These are phyloP conservation scores for Gardenia jasminoides DNA, from an alignment of 257 asterid genomes.

Conservation along the genomic window DNA sequence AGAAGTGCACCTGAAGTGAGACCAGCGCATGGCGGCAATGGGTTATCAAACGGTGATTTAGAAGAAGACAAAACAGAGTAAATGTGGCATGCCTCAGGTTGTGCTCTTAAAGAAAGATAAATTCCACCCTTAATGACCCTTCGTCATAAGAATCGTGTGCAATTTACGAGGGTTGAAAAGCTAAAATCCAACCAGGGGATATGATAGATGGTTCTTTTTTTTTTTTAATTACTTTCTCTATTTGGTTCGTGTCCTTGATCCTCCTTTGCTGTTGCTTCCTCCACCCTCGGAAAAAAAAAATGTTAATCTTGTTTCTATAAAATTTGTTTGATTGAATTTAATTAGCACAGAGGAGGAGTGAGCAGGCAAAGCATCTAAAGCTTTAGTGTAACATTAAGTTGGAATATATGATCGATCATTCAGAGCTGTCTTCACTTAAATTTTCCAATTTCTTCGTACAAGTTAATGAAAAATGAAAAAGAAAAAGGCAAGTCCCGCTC, in stretches of 20 bases:
- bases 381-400: background rate
- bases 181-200: background rate
- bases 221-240: background rate
- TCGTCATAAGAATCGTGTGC: background rate
- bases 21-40: conserved; percentile 36
- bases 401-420: no score
- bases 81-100: conserved; percentile 7
- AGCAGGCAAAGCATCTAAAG: background rate
- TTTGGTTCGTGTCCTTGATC: conserved; percentile 6
- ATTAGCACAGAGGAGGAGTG: background rate
- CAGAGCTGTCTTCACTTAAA: background rate
- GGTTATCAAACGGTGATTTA: conserved; percentile 33
- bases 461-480: background rate
- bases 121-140: background rate
- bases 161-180: background rate
- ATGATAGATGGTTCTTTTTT: background rate
- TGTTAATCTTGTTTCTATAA: conserved; percentile 6
- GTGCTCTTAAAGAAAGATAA: background rate
- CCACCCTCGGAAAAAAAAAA: no score
- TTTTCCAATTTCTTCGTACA: background rate
- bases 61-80: conserved; percentile 78
- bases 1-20: conserved; percentile 43
- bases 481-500: background rate
- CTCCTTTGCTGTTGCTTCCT: background rate
- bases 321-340: conserved; percentile 5